Evolutionary conservation across 768 basidiomycete species (phyloP), one percentile per base, ranked within the genome.

Genomic region (Krasilnikovozyma curviuscula): DNA sequence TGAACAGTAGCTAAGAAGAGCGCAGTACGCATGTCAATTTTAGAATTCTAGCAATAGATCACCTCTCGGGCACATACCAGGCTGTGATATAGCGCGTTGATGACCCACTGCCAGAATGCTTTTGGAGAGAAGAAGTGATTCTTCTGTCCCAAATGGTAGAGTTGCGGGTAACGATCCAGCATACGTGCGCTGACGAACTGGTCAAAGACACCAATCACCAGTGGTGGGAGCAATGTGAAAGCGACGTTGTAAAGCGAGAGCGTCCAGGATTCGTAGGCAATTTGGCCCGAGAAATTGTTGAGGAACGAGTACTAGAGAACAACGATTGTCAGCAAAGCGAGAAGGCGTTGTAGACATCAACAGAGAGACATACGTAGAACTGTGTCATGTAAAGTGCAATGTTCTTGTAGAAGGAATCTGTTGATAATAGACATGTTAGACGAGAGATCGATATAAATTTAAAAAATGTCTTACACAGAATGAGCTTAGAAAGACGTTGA

Each of bases 281-380:
- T 89, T 64, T 97, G 93, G 18, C 93, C 93, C 0, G 93, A 98
- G 69, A 93, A 97, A 59, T 91, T 93, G 71, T 97, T 98, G 74
- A 89, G 84, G 71, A 95, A 91, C 9, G 93, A 93, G 65, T 77
- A 98, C 91, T 95, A 23, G n/a, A 27, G 9, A 19, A 19, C 28
- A 16, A 32, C 30, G 13, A 27, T 5, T 29, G 16, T 18, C 43
- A 30, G 21, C 19, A 19, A 7, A 7, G 5, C 21, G 21, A n/a
- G 4, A 35, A 35, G 25, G 16, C 16, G 32, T 31, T 33, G n/a
- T 31, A 29, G 8, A 3, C n/a, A 19, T 41, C 7, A 24, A 13
- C 18, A 19, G n/a, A 3, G 5, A 13, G 19, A 53, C 73, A 21
- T 65, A 88, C 89, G 88, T 89, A 97, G 64, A 97, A 97, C 54